Conservation (phyloP, 129 eudicot species). For the Artemisia argyi region DNA sequence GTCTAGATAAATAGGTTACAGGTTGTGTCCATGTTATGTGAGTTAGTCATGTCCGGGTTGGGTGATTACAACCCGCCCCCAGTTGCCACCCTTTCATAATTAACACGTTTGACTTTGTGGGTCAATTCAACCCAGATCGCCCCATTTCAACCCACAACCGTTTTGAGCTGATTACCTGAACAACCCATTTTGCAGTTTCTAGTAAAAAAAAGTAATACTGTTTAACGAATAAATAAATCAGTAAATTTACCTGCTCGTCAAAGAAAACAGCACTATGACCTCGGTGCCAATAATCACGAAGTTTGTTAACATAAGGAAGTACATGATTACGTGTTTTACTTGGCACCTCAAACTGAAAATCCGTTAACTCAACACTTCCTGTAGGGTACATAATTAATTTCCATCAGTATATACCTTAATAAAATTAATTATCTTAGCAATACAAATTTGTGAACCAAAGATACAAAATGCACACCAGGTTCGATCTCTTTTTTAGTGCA, state of each 20-base stretch:
- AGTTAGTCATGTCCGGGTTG: too few relatives aligned
- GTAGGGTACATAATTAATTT: conserved; percentile 1
- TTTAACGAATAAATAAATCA: neutral
- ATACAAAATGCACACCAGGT: conserved; percentile 36
- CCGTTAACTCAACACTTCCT: conserved; percentile 5
- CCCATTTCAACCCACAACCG: too few relatives aligned
- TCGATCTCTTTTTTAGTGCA: conserved; percentile 35
- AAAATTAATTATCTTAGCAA: neutral
- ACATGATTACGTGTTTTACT: conserved; percentile 13
- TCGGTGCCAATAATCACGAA: conserved; percentile 34
- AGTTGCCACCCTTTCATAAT: too few relatives aligned
- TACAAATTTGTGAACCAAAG: conserved; percentile 24
- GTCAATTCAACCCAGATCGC: too few relatives aligned
- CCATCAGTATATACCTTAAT: neutral
- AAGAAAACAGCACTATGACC: conserved; percentile 33
- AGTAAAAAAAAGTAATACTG: neutral
- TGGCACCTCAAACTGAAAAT: conserved; percentile 25
- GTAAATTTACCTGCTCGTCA: conserved; percentile 23
- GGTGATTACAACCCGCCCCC: too few relatives aligned
- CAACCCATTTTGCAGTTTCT: too few relatives aligned
- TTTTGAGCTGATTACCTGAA: too few relatives aligned
- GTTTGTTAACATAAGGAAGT: conserved; percentile 42
- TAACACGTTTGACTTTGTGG: too few relatives aligned
- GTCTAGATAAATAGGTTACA: too few relatives aligned
- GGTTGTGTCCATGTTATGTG: too few relatives aligned